These are phyloP conservation scores for Fonsecaea nubica DNA, from an alignment of 2,329 filamentous ascomycete genomes.

Conservation along the genomic window DNA sequence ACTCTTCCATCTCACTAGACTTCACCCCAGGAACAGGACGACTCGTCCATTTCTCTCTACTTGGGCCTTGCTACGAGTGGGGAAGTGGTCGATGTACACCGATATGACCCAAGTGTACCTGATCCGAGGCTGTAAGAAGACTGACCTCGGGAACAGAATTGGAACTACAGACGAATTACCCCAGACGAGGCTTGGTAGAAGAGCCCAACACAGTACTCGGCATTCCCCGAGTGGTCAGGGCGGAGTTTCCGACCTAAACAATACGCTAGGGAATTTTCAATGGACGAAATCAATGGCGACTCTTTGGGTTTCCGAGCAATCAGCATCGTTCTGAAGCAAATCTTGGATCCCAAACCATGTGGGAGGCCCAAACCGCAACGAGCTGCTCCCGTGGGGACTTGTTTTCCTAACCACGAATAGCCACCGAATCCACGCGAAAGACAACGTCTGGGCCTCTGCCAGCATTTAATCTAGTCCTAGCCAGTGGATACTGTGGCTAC, in stretches of 20 bases:
- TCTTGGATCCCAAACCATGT: background rate
- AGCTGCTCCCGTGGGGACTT: background rate
- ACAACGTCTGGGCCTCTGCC: too few species aligned
- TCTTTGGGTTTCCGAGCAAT: background rate
- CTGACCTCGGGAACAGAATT: slow-evolving; percentile 2
- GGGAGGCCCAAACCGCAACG: background rate
- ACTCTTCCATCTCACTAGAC: background rate
- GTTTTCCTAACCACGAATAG: background rate
- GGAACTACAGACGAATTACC: background rate
- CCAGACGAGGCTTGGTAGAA: background rate
- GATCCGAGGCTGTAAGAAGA: background rate
- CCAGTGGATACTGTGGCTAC: background rate
- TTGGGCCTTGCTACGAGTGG: background rate
- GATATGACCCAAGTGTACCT: background rate
- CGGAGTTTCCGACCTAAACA: background rate
- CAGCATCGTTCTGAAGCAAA: background rate
- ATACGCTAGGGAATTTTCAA: background rate
- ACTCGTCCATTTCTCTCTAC: background rate
- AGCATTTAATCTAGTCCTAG: too few species aligned
- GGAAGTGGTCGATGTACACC: background rate
- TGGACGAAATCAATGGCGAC: background rate
- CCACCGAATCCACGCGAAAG: slow-evolving; percentile 1
- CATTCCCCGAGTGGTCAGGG: background rate
- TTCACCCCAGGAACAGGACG: too few species aligned
- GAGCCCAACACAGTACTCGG: background rate